Evolutionary conservation across 2,329 filamentous ascomycete species (phyloP).

Genomic region (Fusarium annulatum): DNA sequence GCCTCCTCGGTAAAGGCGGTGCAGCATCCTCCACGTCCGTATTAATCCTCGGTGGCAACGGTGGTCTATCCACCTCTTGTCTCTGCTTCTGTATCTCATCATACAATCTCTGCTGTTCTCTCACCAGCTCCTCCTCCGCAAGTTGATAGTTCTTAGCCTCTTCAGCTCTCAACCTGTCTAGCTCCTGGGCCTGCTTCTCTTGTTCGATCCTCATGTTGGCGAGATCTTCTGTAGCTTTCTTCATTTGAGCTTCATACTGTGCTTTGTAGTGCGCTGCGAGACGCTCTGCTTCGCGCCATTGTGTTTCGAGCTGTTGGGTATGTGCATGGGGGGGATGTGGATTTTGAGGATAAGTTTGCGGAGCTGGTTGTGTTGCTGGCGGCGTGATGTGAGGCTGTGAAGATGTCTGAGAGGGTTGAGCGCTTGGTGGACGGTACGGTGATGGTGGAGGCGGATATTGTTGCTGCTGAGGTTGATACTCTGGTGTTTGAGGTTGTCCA

Average conservation of each 20-base stretch:
- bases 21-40: background rate
- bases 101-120: conserved; percentile 26
- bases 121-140: conserved; percentile 21
- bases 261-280: conserved; percentile 38
- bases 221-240: conserved; percentile 17
- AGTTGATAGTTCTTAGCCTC: conserved; percentile 7
- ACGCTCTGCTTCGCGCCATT: conserved; percentile 37
- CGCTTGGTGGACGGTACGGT: background rate
- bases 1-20: conserved; percentile 27
- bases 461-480: conserved; percentile 4
- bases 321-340: conserved; percentile 3
- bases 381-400: background rate
- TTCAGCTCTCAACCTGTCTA: conserved; percentile 12
- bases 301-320: conserved; percentile 21
- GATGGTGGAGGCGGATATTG: conserved; percentile 9
- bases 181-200: conserved; percentile 6
- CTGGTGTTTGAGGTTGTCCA: conserved; percentile 6
- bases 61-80: background rate
- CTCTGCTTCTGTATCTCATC: conserved; percentile 30
- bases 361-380: background rate
- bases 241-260: conserved; percentile 30
- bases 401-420: background rate
- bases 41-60: conserved; percentile 16
- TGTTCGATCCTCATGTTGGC: conserved; percentile 8
- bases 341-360: background rate